Percentiles rank a stretch among this genome's conserved stretches.
Conservation (phyloP, 768 basidiomycete species). For the Harrya chromipes region DNA sequence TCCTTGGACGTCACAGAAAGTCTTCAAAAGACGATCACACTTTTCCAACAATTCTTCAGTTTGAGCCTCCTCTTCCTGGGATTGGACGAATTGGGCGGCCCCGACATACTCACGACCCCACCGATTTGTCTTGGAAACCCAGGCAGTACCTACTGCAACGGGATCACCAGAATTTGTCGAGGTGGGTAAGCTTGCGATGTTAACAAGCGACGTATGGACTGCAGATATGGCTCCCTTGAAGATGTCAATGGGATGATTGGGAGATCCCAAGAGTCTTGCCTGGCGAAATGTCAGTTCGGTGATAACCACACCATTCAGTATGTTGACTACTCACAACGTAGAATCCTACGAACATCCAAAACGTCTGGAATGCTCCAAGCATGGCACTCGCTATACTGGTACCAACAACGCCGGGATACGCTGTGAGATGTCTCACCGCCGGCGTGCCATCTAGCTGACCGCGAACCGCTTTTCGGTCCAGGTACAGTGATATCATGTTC, state of each 20-base stretch:
- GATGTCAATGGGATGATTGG: constrained; percentile 57
- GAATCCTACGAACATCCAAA: constrained; percentile 52
- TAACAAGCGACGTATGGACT: constrained; percentile 64
- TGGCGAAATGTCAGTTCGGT: constrained; percentile 27
- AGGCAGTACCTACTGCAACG: constrained; percentile 35
- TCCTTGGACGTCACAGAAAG: constrained; percentile 33
- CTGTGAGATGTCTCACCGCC: constrained; percentile 49
- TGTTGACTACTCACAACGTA: constrained; percentile 52
- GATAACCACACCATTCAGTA: no score
- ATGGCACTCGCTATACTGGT: constrained; percentile 58
- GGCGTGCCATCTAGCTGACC: constrained; percentile 15
- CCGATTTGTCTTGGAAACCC: constrained; percentile 53
- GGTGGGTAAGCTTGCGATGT: constrained; percentile 46
- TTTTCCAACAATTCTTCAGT: constrained; percentile 48
- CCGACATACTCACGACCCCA: constrained; percentile 57
- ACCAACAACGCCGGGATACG: constrained; percentile 66
- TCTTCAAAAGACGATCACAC: constrained; percentile 52
- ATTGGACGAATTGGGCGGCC: constrained; percentile 45
- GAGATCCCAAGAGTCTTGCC: constrained; percentile 69
- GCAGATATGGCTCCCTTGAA: constrained; percentile 67
- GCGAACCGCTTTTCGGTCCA: constrained; percentile 46
- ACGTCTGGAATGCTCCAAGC: constrained; percentile 42
- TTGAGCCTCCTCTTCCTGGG: constrained; percentile 47
- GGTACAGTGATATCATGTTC: constrained; percentile 56
- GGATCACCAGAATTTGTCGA: constrained; percentile 13